These are phyloP conservation scores for Viscum album DNA, from an alignment of 177 flowering plant species.

Conservation along the genomic window DNA sequence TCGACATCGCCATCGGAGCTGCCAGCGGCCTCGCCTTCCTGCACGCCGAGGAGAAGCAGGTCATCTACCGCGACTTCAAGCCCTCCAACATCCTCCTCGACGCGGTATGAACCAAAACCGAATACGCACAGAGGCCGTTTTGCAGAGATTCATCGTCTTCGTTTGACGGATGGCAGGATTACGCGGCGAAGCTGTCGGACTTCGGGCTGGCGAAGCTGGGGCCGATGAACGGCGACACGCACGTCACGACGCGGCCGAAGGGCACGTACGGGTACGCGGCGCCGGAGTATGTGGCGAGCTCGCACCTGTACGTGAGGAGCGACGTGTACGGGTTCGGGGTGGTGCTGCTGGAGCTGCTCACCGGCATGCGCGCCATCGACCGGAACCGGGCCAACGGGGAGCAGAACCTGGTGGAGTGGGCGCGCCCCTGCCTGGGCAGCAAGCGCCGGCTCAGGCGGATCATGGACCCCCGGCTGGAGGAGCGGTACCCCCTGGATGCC, in stretches of 20 bases:
- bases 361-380: slow-evolving; percentile 24
- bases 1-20: slow-evolving; percentile 36
- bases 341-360: slow-evolving; percentile 22
- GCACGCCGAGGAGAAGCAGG: slow-evolving; percentile 26
- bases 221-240: slow-evolving; percentile 30
- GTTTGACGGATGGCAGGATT: no score
- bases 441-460: slow-evolving; percentile 21
- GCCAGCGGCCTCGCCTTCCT: slow-evolving; percentile 33
- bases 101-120: slow-evolving; percentile 16
- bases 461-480: slow-evolving; percentile 21
- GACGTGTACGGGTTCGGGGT: slow-evolving; percentile 32
- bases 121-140: no score
- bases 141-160: no score
- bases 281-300: slow-evolving; percentile 35
- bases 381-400: slow-evolving; percentile 21
- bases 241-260: slow-evolving; percentile 29
- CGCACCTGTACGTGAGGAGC: slow-evolving; percentile 27
- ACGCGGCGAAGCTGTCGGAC: slow-evolving; percentile 43
- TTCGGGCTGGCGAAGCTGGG: slow-evolving; percentile 43
- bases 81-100: slow-evolving; percentile 36
- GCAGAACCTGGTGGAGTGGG: slow-evolving; percentile 25
- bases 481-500: slow-evolving; percentile 17
- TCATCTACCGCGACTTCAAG: slow-evolving; percentile 39
- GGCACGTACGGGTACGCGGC: slow-evolving; percentile 53
- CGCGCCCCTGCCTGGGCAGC: slow-evolving; percentile 16